A percentile compares a stretch with the other conserved stretches of the same genome.
phyloP scores from a whole-genome alignment of 2,329 filamentous ascomycete genomes.

The Alternaria hordeiaustralica region DNA sequence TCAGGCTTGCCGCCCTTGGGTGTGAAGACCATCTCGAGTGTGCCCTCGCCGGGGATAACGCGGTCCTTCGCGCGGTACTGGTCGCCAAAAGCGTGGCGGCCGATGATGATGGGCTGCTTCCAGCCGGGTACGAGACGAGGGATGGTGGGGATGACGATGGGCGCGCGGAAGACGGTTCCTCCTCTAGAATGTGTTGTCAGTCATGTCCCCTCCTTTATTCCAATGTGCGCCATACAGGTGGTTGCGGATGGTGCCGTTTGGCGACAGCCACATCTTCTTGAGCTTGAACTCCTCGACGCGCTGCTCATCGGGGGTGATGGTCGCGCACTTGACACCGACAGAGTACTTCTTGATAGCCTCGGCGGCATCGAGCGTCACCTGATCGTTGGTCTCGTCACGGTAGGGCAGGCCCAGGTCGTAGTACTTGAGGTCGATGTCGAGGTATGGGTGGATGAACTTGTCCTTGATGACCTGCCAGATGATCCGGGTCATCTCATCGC shows the following conservation, averaged over 20 bases:
- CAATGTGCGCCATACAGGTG: slow-evolving; percentile 56
- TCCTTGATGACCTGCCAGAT: slow-evolving; percentile 99
- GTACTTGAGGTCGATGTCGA: slow-evolving; percentile 98
- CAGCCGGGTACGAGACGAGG: slow-evolving; percentile 94
- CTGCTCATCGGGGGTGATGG: slow-evolving; percentile 96
- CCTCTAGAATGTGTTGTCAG: slow-evolving; percentile 58
- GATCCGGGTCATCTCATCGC: slow-evolving; percentile 94
- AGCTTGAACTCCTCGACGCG: slow-evolving; percentile 98
- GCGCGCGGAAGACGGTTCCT: slow-evolving; percentile 98
- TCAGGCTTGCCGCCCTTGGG: slow-evolving; percentile 80
- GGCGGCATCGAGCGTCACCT: slow-evolving; percentile 93
- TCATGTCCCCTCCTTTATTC: neutral
- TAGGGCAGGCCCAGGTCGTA: slow-evolving; percentile 93
- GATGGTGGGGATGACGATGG: slow-evolving; percentile 93
- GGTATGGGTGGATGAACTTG: slow-evolving; percentile 95
- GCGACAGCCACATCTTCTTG: slow-evolving; percentile 99
- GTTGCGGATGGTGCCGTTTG: slow-evolving; percentile 85
- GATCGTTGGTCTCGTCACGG: slow-evolving; percentile 93
- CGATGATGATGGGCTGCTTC: slow-evolving; percentile 99
- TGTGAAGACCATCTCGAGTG: slow-evolving; percentile 93
- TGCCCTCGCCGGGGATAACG: slow-evolving; percentile 82
- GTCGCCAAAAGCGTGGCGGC: slow-evolving; percentile 96
- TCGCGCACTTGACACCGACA: slow-evolving; percentile 98
- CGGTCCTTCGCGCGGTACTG: slow-evolving; percentile 97
- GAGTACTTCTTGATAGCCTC: slow-evolving; percentile 99